A percentile compares a stretch with the other conserved stretches of the same genome.
Conservation (phyloP, 2,329 filamentous ascomycete genomes). For the Neospermospora avenae region DNA sequence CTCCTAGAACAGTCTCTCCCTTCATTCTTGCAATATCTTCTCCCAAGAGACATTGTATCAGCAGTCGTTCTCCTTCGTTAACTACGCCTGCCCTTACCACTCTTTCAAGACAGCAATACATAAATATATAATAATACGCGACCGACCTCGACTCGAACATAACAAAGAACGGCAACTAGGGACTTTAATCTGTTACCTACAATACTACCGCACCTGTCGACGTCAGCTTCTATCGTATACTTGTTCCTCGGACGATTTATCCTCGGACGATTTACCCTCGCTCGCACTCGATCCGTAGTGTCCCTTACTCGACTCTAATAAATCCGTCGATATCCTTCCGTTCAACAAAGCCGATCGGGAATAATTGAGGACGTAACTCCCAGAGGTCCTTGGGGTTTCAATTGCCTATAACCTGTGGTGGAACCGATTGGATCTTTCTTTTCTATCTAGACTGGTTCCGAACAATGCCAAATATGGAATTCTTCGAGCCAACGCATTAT, state of each 20-base stretch:
- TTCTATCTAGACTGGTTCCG: conserved; percentile 7
- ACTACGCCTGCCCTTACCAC: conserved; percentile 7
- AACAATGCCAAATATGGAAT: conserved; percentile 28
- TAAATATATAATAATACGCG: conserved; percentile 10
- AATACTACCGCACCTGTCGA: conserved; percentile 5
- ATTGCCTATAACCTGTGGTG: conserved; percentile 9
- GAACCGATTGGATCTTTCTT: conserved; percentile 4
- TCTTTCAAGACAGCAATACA: conserved; percentile 2
- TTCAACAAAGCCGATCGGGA: background rate
- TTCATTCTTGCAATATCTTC: conserved; percentile 2
- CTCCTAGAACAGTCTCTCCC: conserved; percentile 20
- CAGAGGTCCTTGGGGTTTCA: conserved; percentile 6
- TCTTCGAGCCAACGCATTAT: conserved; percentile 25
- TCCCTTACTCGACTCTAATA: background rate
- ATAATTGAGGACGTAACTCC: background rate
- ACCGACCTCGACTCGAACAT: conserved; percentile 3
- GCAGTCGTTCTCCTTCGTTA: conserved; percentile 16
- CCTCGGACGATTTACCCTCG: background rate
- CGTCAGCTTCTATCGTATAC: conserved; percentile 1
- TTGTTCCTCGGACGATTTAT: background rate
- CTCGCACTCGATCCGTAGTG: background rate
- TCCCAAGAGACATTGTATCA: conserved; percentile 13
- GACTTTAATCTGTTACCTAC: conserved; percentile 21
- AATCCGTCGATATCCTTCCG: conserved; percentile 6
- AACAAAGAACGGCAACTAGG: conserved; percentile 7